Evolutionary conservation across 2,329 filamentous ascomycete species (phyloP).

Genomic region (Lecanicillium sp.): DNA sequence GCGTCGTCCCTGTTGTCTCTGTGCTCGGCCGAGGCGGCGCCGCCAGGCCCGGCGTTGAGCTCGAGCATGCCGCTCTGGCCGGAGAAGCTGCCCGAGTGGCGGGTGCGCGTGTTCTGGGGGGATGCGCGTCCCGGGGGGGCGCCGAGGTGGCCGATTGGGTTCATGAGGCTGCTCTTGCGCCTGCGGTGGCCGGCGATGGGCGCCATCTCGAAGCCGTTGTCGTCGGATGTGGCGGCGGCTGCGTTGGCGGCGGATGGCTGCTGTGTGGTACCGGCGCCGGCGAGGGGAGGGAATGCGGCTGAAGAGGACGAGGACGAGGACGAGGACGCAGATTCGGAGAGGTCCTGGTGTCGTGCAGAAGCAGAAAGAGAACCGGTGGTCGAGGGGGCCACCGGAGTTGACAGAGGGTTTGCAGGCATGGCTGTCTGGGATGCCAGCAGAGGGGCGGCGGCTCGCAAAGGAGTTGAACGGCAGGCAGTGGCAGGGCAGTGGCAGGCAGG

Average conservation of each 20-base stretch:
- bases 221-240: not conserved
- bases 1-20: constrained; percentile 24
- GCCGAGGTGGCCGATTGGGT: constrained; percentile 26
- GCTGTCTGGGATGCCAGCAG: not conserved
- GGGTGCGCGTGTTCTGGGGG: constrained; percentile 16
- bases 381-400: not conserved
- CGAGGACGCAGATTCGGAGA: not conserved
- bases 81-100: constrained; percentile 18
- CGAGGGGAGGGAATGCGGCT: constrained; percentile 6
- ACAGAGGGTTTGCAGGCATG: constrained; percentile 1
- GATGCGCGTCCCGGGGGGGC: constrained; percentile 23
- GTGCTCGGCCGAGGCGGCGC: constrained; percentile 22
- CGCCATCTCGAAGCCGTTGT: constrained; percentile 49
- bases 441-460: too few relatives aligned
- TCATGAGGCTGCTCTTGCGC: constrained; percentile 50
- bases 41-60: constrained; percentile 18
- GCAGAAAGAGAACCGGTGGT: not conserved
- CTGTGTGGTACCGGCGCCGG: constrained; percentile 6
- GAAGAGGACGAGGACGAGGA: not conserved
- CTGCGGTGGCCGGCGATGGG: constrained; percentile 48
- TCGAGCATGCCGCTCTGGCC: constrained; percentile 31
- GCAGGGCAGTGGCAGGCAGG: not conserved
- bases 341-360: not conserved
- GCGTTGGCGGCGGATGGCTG: not conserved
- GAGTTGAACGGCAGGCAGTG: too few relatives aligned